Percentiles rank a stretch among this genome's conserved stretches.
phyloP scores from a whole-genome alignment of 2,329 filamentous ascomycete species.

The Hypoxylon sp. region DNA sequence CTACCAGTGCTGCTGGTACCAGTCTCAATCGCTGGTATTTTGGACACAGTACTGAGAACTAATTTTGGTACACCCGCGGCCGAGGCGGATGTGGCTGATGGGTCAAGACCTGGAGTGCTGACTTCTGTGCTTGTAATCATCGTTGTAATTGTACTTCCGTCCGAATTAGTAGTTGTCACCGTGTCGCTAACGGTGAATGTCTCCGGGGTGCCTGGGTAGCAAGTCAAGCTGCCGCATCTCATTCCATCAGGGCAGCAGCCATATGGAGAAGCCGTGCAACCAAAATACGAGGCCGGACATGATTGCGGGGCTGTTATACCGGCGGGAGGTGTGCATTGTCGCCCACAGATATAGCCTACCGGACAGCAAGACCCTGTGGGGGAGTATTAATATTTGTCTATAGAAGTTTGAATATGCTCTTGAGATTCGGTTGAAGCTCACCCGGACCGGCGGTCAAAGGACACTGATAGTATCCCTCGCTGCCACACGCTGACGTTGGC shows the following conservation, averaged over 20 bases:
- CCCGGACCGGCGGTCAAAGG: constrained; percentile 55
- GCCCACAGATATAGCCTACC: constrained; percentile 62
- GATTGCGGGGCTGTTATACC: constrained; percentile 58
- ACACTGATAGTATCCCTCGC: constrained; percentile 60
- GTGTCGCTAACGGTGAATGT: constrained; percentile 63
- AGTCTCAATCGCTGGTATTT: constrained; percentile 56
- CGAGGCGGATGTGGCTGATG: constrained; percentile 48
- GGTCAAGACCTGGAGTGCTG: constrained; percentile 51
- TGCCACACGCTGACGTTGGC: constrained; percentile 57
- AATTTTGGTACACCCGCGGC: constrained; percentile 58
- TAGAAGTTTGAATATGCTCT: background rate
- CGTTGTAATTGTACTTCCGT: constrained; percentile 58
- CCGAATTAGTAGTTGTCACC: constrained; percentile 62
- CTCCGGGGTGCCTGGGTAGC: constrained; percentile 63
- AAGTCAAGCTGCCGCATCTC: constrained; percentile 63
- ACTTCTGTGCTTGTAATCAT: constrained; percentile 59
- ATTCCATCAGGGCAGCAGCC: constrained; percentile 68
- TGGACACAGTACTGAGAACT: constrained; percentile 61
- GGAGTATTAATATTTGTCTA: constrained; percentile 13
- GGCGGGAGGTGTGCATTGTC: constrained; percentile 61
- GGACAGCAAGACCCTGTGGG: constrained; percentile 62
- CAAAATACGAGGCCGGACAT: constrained; percentile 63
- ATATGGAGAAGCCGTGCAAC: constrained; percentile 66
- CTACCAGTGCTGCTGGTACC: constrained; percentile 41
- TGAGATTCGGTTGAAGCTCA: constrained; percentile 27